phyloP scores from a whole-genome alignment of 176 grass and related monocot species.

The Hyparrhenia diplandra region DNA sequence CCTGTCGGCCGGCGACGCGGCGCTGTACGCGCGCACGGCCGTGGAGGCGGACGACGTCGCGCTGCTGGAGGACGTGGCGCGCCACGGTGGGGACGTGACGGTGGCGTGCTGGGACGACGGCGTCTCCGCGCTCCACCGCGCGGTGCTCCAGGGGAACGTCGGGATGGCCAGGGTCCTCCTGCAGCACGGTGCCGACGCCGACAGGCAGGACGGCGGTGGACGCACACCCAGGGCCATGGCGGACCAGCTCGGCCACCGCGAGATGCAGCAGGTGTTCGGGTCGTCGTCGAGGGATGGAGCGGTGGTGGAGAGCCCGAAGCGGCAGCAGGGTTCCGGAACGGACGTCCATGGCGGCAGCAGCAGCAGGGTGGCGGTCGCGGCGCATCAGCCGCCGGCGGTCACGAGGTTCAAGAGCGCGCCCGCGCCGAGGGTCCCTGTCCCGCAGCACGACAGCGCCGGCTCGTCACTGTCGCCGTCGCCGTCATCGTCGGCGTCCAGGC shows the following conservation, averaged over 20 bases:
- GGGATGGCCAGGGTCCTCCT: constrained; percentile 43
- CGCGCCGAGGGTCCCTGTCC: not conserved
- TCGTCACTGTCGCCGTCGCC: not conserved
- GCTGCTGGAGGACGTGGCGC: constrained; percentile 47
- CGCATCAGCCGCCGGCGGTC: not conserved
- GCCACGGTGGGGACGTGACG: constrained; percentile 49
- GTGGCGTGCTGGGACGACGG: constrained; percentile 30
- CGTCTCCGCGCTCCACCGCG: constrained; percentile 54
- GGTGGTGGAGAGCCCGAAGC: not conserved
- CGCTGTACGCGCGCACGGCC: constrained; percentile 43
- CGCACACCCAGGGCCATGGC: constrained; percentile 43
- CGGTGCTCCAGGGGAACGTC: constrained; percentile 48
- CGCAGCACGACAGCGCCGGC: not conserved
- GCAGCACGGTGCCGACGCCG: constrained; percentile 47
- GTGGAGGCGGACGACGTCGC: constrained; percentile 39
- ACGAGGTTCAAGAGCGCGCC: constrained; percentile 43
- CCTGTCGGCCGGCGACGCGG: constrained; percentile 41
- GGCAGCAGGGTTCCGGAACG: not conserved
- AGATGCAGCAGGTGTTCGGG: constrained; percentile 43
- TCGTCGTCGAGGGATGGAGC: not conserved
- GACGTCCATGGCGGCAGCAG: not conserved
- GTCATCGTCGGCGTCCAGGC: not conserved
- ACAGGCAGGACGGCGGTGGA: constrained; percentile 25
- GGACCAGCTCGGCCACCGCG: constrained; percentile 33
- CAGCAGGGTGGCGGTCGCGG: not conserved